Evolutionary conservation across 2,329 filamentous ascomycete genomes (phyloP).

Genomic region (Aureobasidium sp.): DNA sequence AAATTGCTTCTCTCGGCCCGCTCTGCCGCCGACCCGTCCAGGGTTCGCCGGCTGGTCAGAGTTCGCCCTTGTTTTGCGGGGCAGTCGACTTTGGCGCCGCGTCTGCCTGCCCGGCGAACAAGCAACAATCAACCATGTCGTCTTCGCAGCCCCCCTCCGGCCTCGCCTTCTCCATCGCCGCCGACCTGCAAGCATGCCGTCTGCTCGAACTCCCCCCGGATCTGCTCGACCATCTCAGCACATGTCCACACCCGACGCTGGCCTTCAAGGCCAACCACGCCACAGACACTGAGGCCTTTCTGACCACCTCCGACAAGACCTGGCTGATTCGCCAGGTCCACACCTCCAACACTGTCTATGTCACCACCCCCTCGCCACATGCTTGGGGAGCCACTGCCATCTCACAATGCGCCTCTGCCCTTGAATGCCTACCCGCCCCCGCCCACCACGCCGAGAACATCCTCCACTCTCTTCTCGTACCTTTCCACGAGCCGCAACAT

Average conservation of each 20-base stretch:
- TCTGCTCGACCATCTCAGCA: constrained; percentile 47
- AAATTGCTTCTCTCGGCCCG: constrained; percentile 9
- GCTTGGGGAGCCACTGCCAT: constrained; percentile 30
- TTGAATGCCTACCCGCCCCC: constrained; percentile 34
- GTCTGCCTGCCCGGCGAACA: neutral
- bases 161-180: constrained; percentile 38
- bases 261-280: constrained; percentile 34
- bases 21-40: constrained; percentile 1
- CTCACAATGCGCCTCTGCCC: constrained; percentile 38
- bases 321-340: constrained; percentile 58
- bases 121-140: constrained; percentile 7
- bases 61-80: neutral
- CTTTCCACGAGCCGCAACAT: constrained; percentile 28
- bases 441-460: constrained; percentile 30
- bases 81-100: neutral
- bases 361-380: constrained; percentile 36
- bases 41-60: neutral
- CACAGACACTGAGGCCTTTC: constrained; percentile 40
- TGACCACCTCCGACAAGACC: constrained; percentile 52
- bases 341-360: constrained; percentile 57
- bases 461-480: constrained; percentile 33
- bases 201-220: constrained; percentile 56
- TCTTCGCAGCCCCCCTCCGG: constrained; percentile 21
- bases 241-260: constrained; percentile 39
- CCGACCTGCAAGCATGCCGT: constrained; percentile 48